Percentiles rank a stretch among this genome's conserved stretches.
Evolutionary conservation across 176 grass and related monocot genomes (phyloP).

Genomic region (Melocanna baccifera): DNA sequence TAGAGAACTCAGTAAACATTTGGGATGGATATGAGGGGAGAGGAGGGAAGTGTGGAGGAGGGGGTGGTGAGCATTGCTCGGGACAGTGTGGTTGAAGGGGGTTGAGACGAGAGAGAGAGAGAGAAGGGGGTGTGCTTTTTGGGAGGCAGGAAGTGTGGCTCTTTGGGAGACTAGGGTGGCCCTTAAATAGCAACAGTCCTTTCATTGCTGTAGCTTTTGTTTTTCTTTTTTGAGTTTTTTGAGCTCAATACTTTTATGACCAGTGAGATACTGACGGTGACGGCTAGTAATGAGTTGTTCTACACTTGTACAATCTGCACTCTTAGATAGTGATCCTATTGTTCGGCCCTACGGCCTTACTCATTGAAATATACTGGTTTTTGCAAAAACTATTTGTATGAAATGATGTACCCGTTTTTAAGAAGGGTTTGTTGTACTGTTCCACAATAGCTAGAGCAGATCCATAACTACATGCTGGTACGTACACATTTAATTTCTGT

Average conservation of each 20-base stretch:
- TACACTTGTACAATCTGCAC: background rate
- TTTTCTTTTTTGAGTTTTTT: background rate
- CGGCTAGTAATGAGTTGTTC: background rate
- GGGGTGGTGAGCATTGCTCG: conserved; percentile 35
- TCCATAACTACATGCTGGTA: background rate
- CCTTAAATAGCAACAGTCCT: conserved; percentile 51
- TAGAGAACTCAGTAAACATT: conserved; percentile 12
- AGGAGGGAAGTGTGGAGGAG: background rate
- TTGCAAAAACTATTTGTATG: background rate
- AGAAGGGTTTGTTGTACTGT: background rate
- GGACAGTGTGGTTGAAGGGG: background rate
- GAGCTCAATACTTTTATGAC: background rate
- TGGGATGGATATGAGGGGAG: background rate
- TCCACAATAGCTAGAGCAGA: background rate
- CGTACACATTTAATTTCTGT: conserved; percentile 5
- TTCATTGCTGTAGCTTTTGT: conserved; percentile 13
- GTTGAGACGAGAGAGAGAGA: background rate
- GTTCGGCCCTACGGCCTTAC: background rate
- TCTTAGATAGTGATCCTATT: background rate
- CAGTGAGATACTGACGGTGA: background rate
- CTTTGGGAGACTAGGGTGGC: conserved; percentile 43
- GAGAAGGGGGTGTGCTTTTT: background rate
- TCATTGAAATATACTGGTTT: background rate
- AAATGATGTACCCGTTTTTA: background rate
- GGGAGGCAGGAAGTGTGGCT: conserved; percentile 38